A percentile compares a stretch with the other conserved stretches of the same genome.
These are phyloP conservation scores for grape (Vitis vinifera) DNA, from an alignment of 164 flowering plant genomes.

Conservation along the genomic window ASM3070453v1 NC_081820.1:2350501-2351000, in stretches of 20 bases:
- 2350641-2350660: slow-evolving; percentile 40
- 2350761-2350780: slow-evolving; percentile 93
- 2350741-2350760: slow-evolving; percentile 86
- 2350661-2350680: slow-evolving; percentile 43
- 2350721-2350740: slow-evolving; percentile 80
- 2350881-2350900: background rate
- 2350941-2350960: too few species aligned
- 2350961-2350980: too few species aligned
- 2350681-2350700: slow-evolving; percentile 72
- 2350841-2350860: slow-evolving; percentile 11
- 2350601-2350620: slow-evolving; percentile 26
- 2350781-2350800: slow-evolving; percentile 93
- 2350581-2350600: background rate
- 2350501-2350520: slow-evolving; percentile 22
- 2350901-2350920: background rate
- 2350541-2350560: slow-evolving; percentile 11
- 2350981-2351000: too few species aligned
- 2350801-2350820: slow-evolving; percentile 92
- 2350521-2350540: slow-evolving; percentile 17
- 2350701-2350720: slow-evolving; percentile 47
- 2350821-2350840: slow-evolving; percentile 74
- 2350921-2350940: too few species aligned
- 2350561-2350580: background rate
- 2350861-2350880: background rate
- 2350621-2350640: slow-evolving; percentile 27